Evolutionary conservation across 2,329 filamentous ascomycete species (phyloP).

Genomic region (Rhytidhysteron rufulum): DNA sequence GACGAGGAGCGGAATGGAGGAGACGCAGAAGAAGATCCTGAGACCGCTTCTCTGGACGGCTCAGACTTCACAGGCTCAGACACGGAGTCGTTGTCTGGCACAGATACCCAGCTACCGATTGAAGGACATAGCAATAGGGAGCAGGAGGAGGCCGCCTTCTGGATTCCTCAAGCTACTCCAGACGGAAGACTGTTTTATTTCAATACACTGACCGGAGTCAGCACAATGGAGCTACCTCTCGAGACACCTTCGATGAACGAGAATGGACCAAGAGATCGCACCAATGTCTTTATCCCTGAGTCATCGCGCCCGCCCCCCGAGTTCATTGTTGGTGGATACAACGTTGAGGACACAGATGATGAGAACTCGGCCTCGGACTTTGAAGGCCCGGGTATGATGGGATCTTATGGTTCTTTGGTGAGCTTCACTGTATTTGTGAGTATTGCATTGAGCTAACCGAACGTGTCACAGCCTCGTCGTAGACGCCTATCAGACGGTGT

Average conservation of each 20-base stretch:
- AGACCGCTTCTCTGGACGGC: constrained; percentile 43
- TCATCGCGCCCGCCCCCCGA: constrained; percentile 86
- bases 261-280: constrained; percentile 80
- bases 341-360: constrained; percentile 86
- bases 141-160: constrained; percentile 89
- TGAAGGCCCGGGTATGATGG: constrained; percentile 72
- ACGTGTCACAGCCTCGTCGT: constrained; percentile 22
- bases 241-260: constrained; percentile 84
- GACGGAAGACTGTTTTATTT: constrained; percentile 95
- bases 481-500: constrained; percentile 64
- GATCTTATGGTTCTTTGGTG: constrained; percentile 67
- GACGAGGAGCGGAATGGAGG: constrained; percentile 59
- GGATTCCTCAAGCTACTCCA: constrained; percentile 95
- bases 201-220: constrained; percentile 94
- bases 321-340: constrained; percentile 78
- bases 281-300: constrained; percentile 83
- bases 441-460: constrained; percentile 2
- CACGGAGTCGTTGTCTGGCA: constrained; percentile 41
- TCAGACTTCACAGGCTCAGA: constrained; percentile 40
- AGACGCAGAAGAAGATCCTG: constrained; percentile 46
- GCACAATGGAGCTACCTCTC: constrained; percentile 88
- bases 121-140: constrained; percentile 62
- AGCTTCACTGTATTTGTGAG: constrained; percentile 39
- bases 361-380: constrained; percentile 78
- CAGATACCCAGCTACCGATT: constrained; percentile 55